Conservation (phyloP, 805 yeast species). For the Kregervanrija pseudodelftensis region DNA sequence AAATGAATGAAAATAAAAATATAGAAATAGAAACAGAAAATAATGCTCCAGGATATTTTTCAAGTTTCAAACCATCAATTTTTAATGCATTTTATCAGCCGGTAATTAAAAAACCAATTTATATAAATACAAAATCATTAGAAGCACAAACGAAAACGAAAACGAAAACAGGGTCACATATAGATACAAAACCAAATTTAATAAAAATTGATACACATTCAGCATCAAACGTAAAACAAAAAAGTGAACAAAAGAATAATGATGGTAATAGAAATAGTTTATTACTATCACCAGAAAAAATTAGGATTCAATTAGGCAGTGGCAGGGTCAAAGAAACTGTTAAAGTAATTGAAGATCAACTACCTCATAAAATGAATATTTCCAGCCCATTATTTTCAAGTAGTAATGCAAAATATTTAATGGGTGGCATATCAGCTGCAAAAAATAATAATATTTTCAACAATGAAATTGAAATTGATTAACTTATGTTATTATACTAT, state of each 20-base stretch:
- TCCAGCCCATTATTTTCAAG: no score
- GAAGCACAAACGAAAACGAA: neutral
- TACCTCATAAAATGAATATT: no score
- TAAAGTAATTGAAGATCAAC: constrained; percentile 15
- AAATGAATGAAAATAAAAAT: neutral
- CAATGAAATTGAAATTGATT: no score
- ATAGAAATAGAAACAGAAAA: neutral
- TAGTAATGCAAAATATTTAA: no score
- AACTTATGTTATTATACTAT: no score
- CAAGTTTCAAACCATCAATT: constrained; percentile 10
- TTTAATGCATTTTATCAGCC: constrained; percentile 20
- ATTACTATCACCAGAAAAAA: constrained; percentile 14
- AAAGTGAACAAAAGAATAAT: no score
- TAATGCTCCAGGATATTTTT: constrained; percentile 1
- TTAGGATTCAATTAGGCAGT: constrained; percentile 13
- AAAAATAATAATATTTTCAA: no score
- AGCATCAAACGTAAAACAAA: constrained; percentile 1
- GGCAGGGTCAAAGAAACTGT: constrained; percentile 23
- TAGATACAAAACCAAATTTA: neutral
- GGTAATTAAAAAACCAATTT: constrained; percentile 18
- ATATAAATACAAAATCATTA: constrained; percentile 7
- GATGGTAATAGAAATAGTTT: constrained; percentile 4
- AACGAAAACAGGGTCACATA: neutral
- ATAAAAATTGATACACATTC: neutral
- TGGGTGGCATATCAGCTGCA: no score